Evolutionary conservation across 768 basidiomycete species (phyloP), one percentile per base, ranked within the genome.

Genomic region (Auriscalpium orientale): DNA sequence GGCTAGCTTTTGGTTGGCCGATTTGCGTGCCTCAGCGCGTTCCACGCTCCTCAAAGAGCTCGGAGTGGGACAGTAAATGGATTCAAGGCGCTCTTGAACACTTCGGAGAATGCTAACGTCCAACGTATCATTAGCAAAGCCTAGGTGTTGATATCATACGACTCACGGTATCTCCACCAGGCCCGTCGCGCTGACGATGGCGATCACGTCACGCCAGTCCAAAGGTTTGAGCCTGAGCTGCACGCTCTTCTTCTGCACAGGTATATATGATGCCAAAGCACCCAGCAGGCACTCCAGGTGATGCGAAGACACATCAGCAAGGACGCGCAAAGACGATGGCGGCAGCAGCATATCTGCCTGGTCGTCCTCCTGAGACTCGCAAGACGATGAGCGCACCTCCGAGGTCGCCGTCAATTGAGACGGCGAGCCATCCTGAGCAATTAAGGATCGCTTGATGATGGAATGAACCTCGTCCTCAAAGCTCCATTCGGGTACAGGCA

Each of bases 401-500:
- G 64, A 64, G 16, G 58, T 58, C 46, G 48, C 35, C 13, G 20
- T 33, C 49, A 44, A 21, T 10, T 40, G 40, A 20, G 46, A 11
- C 37, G 48, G 9, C 18, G 48, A 18, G 61, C 72, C 44, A 76
- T 43, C 20, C n/a, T 37, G 45, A 35, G 38, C 56, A 20, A 49
- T 22, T 3, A 62, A 35, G 33, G 70, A 67, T 12, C 73, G 66
- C 18, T 74, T 68, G 6, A 76, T 75, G 34, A 89, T 63, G 2
- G 74, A 65, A 20, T 68, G 67, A 9, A 91, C 74, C 68, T 91
- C 89, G 59, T 91, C 89, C 48, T 82, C 76, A 20, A 91, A 70
- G 9, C 70, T 70, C 84, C 84, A 91, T 68, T 89, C 83, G 1
- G 89, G 87, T 9, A 79, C 71, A 21, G 76, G 72, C 15, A 87